Conservation (phyloP, 2,329 filamentous ascomycete genomes). For the Fusarium tupiense region DNA sequence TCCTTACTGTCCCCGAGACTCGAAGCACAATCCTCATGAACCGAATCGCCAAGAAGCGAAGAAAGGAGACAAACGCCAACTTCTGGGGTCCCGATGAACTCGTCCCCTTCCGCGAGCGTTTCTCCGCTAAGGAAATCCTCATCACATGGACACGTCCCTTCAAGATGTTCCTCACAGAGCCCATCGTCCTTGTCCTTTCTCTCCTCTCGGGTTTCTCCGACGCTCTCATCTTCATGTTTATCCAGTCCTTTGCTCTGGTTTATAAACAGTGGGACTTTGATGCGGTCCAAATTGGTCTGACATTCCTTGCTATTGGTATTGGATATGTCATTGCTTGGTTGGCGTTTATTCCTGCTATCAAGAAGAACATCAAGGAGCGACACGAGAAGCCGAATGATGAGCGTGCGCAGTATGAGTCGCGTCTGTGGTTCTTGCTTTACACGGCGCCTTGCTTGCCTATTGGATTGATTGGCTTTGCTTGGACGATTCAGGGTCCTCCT, state of each 20-base stretch:
- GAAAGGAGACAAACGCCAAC: slow-evolving; percentile 67
- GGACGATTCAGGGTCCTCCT: slow-evolving; percentile 70
- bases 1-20: slow-evolving; percentile 80
- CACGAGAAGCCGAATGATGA: slow-evolving; percentile 62
- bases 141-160: slow-evolving; percentile 72
- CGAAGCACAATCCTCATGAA: slow-evolving; percentile 81
- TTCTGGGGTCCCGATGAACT: slow-evolving; percentile 80
- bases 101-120: slow-evolving; percentile 65
- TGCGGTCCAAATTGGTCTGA: slow-evolving; percentile 64
- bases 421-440: slow-evolving; percentile 72
- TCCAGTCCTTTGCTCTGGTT: slow-evolving; percentile 75
- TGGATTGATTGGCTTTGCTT: slow-evolving; percentile 76
- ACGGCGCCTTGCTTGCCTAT: slow-evolving; percentile 69
- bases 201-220: slow-evolving; percentile 78
- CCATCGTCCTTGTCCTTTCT: slow-evolving; percentile 76
- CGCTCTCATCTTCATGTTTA: slow-evolving; percentile 81
- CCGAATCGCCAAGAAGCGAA: slow-evolving; percentile 77
- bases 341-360: slow-evolving; percentile 67
- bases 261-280: slow-evolving; percentile 74
- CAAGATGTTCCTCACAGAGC: slow-evolving; percentile 78
- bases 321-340: slow-evolving; percentile 73
- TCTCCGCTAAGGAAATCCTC: slow-evolving; percentile 66
- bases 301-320: slow-evolving; percentile 73
- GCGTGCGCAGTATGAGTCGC: slow-evolving; percentile 74
- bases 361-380: slow-evolving; percentile 62